A percentile compares a stretch with the other conserved stretches of the same genome.
Evolutionary conservation across 441 rosid genomes (phyloP).

Genomic region (Manihot esculenta): DNA sequence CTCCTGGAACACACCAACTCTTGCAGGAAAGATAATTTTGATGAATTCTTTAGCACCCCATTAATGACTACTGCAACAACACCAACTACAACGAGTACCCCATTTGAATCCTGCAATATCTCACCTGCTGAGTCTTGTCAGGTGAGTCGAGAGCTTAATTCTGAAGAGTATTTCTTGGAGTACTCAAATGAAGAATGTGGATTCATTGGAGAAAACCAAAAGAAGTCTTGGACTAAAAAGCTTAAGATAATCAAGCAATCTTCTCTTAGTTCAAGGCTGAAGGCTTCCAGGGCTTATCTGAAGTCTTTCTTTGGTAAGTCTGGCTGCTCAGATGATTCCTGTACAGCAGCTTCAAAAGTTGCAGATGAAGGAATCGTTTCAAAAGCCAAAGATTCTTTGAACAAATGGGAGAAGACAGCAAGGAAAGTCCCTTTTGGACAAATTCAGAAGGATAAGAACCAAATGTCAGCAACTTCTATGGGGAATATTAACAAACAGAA

Average conservation of each 20-base stretch:
- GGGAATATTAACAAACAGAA: conserved; percentile 25
- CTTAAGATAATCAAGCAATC: conserved; percentile 59
- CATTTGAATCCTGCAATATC: conserved; percentile 46
- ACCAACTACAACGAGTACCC: conserved; percentile 60
- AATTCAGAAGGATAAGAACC: conserved; percentile 41
- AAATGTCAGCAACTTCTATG: conserved; percentile 26
- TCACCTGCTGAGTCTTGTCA: conserved; percentile 55
- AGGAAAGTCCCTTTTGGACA: conserved; percentile 54
- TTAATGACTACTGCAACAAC: conserved; percentile 49
- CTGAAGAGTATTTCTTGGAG: conserved; percentile 49
- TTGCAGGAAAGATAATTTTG: conserved; percentile 21
- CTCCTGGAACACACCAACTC: conserved; percentile 47
- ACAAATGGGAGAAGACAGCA: conserved; percentile 30
- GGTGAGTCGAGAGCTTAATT: conserved; percentile 71
- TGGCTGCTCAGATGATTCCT: conserved; percentile 44
- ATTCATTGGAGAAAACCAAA: conserved; percentile 38
- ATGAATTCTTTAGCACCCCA: conserved; percentile 73
- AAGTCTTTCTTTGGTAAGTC: conserved; percentile 68
- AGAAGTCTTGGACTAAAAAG: conserved; percentile 73
- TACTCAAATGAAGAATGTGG: conserved; percentile 31
- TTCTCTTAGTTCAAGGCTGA: conserved; percentile 59
- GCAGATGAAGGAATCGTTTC: conserved; percentile 46
- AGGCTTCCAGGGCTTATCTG: conserved; percentile 68
- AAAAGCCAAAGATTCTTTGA: conserved; percentile 32
- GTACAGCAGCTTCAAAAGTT: conserved; percentile 44